phyloP scores from a whole-genome alignment of 1,139 yeast species.

The Yamadazyma trypodendri region DNA sequence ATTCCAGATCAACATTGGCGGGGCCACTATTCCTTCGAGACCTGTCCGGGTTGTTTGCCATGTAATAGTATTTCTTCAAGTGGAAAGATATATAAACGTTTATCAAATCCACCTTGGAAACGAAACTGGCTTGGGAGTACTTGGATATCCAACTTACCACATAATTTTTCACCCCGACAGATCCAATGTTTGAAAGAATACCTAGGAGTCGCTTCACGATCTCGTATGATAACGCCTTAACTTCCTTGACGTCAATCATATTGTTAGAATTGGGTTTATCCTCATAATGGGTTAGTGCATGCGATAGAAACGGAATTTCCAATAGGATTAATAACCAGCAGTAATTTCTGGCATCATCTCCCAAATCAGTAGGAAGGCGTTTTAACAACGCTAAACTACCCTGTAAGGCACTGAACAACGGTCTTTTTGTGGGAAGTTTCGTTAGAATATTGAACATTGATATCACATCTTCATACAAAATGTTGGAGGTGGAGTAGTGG shows the following conservation, averaged over 20 bases:
- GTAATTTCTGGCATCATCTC: constrained; percentile 38
- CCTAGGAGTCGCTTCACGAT: constrained; percentile 68
- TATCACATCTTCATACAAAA: constrained; percentile 46
- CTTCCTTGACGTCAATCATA: constrained; percentile 50
- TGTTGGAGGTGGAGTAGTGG: constrained; percentile 42
- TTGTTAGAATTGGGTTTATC: constrained; percentile 6
- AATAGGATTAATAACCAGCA: constrained; percentile 60
- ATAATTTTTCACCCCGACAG: constrained; percentile 38
- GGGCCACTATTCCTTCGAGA: constrained; percentile 7
- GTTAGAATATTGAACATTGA: constrained; percentile 42
- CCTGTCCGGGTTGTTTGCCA: constrained; percentile 34
- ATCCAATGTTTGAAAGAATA: constrained; percentile 52
- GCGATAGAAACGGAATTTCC: constrained; percentile 58
- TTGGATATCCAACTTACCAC: constrained; percentile 61
- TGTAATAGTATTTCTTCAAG: constrained; percentile 39
- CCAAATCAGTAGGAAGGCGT: constrained; percentile 33
- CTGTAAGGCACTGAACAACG: constrained; percentile 51
- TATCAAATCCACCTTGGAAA: constrained; percentile 49
- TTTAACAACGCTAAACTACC: constrained; percentile 50
- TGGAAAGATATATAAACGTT: constrained; percentile 69
- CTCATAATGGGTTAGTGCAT: constrained; percentile 38
- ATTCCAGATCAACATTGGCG: constrained; percentile 19
- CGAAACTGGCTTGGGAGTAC: constrained; percentile 38
- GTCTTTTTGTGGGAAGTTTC: constrained; percentile 57
- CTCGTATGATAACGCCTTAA: constrained; percentile 58